Conservation (phyloP, 2,329 filamentous ascomycete genomes). For the Catunica adiposa region DNA sequence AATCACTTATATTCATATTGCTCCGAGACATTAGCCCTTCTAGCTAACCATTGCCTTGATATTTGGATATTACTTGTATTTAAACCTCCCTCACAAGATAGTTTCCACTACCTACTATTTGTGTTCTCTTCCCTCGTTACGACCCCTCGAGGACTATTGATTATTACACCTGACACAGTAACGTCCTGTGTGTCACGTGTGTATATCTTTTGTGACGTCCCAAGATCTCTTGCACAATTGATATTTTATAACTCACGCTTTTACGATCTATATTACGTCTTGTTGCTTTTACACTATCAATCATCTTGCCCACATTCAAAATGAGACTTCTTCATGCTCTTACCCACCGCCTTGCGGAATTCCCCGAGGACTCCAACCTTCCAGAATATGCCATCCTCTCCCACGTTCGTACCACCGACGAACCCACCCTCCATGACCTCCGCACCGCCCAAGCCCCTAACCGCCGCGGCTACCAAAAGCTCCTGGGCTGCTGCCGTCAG, state of each 20-base stretch:
- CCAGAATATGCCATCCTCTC: conserved; percentile 21
- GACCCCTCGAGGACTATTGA: neutral
- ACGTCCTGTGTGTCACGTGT: neutral
- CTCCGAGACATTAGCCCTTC: neutral
- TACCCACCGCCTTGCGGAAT: conserved; percentile 10
- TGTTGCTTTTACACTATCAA: neutral
- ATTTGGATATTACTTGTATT: neutral
- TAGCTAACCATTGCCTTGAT: no score
- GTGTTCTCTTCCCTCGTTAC: neutral
- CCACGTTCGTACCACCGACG: conserved; percentile 20
- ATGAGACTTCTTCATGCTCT: conserved; percentile 13
- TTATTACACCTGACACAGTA: neutral
- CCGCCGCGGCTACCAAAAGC: conserved; percentile 15
- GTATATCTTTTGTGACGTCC: no score
- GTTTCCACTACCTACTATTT: neutral
- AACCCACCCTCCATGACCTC: conserved; percentile 18
- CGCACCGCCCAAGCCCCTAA: conserved; percentile 9
- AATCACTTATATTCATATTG: neutral
- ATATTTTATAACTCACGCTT: conserved; percentile 2
- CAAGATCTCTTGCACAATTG: no score
- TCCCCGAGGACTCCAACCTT: conserved; percentile 3
- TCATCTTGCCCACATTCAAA: neutral
- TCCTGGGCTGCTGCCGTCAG: conserved; percentile 15
- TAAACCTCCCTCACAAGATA: neutral
- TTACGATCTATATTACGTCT: neutral